Base-by-base conservation (phyloP, 352 stramenopile genomes). In the Globisporangium sylvaticum region DNA sequence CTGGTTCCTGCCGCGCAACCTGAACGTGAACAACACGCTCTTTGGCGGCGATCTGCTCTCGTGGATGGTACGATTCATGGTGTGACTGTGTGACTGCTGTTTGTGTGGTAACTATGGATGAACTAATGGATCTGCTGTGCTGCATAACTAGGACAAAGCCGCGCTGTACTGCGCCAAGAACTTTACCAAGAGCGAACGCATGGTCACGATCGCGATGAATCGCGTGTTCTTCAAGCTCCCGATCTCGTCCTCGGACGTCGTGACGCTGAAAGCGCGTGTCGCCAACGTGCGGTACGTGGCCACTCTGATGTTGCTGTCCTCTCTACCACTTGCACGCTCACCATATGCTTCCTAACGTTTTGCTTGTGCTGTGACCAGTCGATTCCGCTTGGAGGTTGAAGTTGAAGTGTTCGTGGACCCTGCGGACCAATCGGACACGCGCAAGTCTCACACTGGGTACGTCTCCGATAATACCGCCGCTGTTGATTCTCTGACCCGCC, bases 171-270 rank as follows among this genome's bases (percentile, higher is more conserved):
- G 80, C 50, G 82, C 78, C 10, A 76, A 78, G 63, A 88, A 86
- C 60, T 90, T 90, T 64, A 86, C 78, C 62, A 88, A 88, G 66
- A 90, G 84, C 68, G 66, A 74, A 61, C 81, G 87, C 64, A 88
- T 90, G 78, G 80, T 83, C 20, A 90, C 81, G 1, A 71, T 87
- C 25, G 79, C 78, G 9, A 84, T 90, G 74, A 88, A 87, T 65
- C 80, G 78, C 29, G 83, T 90, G 53, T 76, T 87, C 66, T 90
- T 88, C 77, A 90, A 89, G 67, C 79, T 88, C 44, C 82, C 82
- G 14, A 87, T 90, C 61, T 81, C 72, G 25, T 81, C 83, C 67
- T 72, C 83, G 56, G 81, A 90, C 75, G 83, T 90, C 42, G 79
- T 89, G 31, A 87, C 82, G 20, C 77, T 90, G 67, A 80, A 86